Evolutionary conservation across 495 filamentous ascomycete species (phyloP).

Genomic region (Penicillium verhagenii): DNA sequence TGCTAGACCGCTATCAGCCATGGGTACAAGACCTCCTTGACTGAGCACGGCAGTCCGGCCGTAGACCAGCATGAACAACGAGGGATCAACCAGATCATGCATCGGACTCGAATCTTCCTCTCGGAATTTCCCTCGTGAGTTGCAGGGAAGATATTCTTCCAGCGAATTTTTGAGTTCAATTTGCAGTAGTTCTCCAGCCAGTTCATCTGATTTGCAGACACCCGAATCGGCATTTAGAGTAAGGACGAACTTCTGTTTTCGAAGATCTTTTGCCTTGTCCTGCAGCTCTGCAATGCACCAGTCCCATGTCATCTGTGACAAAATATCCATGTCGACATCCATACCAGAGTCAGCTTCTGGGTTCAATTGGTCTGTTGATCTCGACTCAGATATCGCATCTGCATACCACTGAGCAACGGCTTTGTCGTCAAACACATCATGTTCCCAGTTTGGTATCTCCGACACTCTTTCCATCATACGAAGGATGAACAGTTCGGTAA

Average conservation of each 20-base stretch:
- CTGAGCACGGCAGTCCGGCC: conserved; percentile 8
- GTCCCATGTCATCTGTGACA: conserved; percentile 7
- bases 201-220: conserved; percentile 4
- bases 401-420: conserved; percentile 5
- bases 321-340: not conserved
- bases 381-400: not conserved
- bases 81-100: conserved; percentile 9
- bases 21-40: conserved; percentile 6
- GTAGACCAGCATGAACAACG: conserved; percentile 5
- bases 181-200: not conserved
- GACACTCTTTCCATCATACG: conserved; percentile 8
- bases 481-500: conserved; percentile 2
- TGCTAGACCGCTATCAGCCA: not conserved
- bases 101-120: conserved; percentile 1
- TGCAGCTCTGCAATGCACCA: conserved; percentile 12
- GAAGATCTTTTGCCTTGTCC: conserved; percentile 9
- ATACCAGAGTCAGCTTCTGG: not conserved
- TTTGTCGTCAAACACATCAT: conserved; percentile 4
- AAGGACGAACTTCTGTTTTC: conserved; percentile 4
- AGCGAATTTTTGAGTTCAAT: not conserved
- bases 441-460: conserved; percentile 8
- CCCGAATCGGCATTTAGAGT: conserved; percentile 8
- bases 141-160: not conserved
- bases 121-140: not conserved
- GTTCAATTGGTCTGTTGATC: not conserved